These are phyloP conservation scores for Phalaenopsis equestris DNA, from an alignment of 106 monocot species.

Conservation along the genomic window DNA sequence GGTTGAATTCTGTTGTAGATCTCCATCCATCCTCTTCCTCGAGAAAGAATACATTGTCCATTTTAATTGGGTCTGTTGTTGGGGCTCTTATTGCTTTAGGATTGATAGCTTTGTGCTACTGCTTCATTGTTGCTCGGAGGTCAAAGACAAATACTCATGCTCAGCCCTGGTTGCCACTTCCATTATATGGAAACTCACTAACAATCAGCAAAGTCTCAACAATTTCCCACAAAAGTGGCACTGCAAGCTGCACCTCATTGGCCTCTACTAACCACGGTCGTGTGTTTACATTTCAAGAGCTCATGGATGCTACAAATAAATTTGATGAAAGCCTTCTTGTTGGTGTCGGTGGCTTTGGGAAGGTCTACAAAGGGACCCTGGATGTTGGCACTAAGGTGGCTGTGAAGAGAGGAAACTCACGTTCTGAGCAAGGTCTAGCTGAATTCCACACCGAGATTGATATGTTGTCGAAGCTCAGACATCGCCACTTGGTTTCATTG, in stretches of 20 bases:
- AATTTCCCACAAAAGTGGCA: slow-evolving; percentile 33
- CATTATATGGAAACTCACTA: slow-evolving; percentile 50
- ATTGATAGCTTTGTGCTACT: slow-evolving; percentile 24
- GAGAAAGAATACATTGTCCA: slow-evolving; percentile 24
- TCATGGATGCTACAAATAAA: slow-evolving; percentile 26
- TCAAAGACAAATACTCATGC: slow-evolving; percentile 19
- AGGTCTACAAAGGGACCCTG: slow-evolving; percentile 20
- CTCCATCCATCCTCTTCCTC: slow-evolving; percentile 19
- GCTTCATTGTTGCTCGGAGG: slow-evolving; percentile 19
- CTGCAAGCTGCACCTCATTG: slow-evolving; percentile 44
- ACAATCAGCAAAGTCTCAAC: slow-evolving; percentile 51
- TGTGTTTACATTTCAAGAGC: slow-evolving; percentile 43
- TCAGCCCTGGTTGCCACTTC: slow-evolving; percentile 43
- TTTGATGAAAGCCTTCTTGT: slow-evolving; percentile 17
- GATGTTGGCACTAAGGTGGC: slow-evolving; percentile 13
- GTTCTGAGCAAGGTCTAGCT: slow-evolving; percentile 16
- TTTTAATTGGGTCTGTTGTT: slow-evolving; percentile 19
- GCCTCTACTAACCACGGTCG: slow-evolving; percentile 49
- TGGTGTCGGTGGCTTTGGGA: slow-evolving; percentile 12
- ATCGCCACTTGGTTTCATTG: slow-evolving; percentile 17
- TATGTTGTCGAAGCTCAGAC: slow-evolving; percentile 19
- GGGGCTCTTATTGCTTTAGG: slow-evolving; percentile 14
- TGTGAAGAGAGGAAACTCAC: slow-evolving; percentile 18
- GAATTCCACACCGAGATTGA: slow-evolving; percentile 25
- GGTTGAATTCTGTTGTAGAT: slow-evolving; percentile 22